Evolutionary conservation across 2,329 filamentous ascomycete species (phyloP).

Genomic region (Xylariaceae sp.): DNA sequence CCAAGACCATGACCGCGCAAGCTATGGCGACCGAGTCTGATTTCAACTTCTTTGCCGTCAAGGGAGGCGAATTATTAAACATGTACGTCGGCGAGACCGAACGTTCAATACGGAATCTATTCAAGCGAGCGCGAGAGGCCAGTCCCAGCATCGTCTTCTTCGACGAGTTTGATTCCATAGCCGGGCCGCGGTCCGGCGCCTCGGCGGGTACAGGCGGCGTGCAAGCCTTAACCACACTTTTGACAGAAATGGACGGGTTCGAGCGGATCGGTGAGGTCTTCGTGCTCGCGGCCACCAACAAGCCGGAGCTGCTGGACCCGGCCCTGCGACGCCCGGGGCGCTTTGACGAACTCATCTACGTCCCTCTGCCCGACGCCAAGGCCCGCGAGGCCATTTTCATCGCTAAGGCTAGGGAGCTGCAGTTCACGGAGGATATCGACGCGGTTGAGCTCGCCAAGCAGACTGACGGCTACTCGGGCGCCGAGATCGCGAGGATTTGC

Average conservation of each 20-base stretch:
- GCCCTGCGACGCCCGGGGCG: slow-evolving; percentile 84
- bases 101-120: slow-evolving; percentile 80
- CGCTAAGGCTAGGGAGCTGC: slow-evolving; percentile 65
- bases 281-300: slow-evolving; percentile 89
- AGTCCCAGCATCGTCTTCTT: slow-evolving; percentile 95
- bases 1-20: slow-evolving; percentile 90
- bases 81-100: slow-evolving; percentile 98
- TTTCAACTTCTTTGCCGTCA: slow-evolving; percentile 92
- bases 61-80: slow-evolving; percentile 89
- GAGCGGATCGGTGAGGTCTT: slow-evolving; percentile 81
- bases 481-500: slow-evolving; percentile 69
- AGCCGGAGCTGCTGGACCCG: slow-evolving; percentile 82
- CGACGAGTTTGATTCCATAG: slow-evolving; percentile 92
- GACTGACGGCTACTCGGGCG: slow-evolving; percentile 81
- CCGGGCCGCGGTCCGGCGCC: slow-evolving; percentile 52
- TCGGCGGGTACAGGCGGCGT: slow-evolving; percentile 55
- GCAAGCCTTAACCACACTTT: slow-evolving; percentile 84
- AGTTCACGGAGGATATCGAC: slow-evolving; percentile 66
- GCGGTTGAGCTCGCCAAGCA: slow-evolving; percentile 61
- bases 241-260: slow-evolving; percentile 97
- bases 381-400: slow-evolving; percentile 77
- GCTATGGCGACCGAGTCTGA: slow-evolving; percentile 88
- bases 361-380: slow-evolving; percentile 74
- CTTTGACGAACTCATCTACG: slow-evolving; percentile 83
- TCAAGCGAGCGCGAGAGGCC: slow-evolving; percentile 81